A percentile compares a stretch with the other conserved stretches of the same genome.
Evolutionary conservation across 768 basidiomycete genomes (phyloP).

Genomic region (Tylopilus vinaceipallidus): DNA sequence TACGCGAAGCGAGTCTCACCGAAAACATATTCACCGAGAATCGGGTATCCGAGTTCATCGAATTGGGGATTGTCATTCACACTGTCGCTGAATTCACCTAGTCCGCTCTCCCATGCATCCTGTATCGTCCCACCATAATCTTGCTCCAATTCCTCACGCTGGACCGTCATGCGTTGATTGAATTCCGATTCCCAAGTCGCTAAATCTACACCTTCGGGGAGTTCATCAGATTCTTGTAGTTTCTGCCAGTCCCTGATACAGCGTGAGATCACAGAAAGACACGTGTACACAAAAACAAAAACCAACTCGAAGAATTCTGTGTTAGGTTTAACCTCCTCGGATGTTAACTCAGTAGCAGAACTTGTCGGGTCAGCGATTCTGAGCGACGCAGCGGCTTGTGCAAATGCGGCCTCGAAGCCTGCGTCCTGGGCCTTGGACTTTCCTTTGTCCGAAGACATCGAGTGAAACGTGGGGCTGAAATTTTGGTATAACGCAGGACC

Average conservation of each 20-base stretch:
- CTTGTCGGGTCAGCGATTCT: slow-evolving; percentile 38
- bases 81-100: slow-evolving; percentile 43
- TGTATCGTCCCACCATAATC: slow-evolving; percentile 65
- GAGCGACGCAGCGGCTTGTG: slow-evolving; percentile 58
- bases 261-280: slow-evolving; percentile 3
- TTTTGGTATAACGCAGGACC: slow-evolving; percentile 35
- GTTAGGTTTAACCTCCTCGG: slow-evolving; percentile 27
- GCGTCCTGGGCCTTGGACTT: slow-evolving; percentile 80
- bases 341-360: slow-evolving; percentile 40
- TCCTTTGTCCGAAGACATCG: slow-evolving; percentile 43
- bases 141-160: slow-evolving; percentile 63
- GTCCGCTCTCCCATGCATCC: slow-evolving; percentile 58
- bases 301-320: slow-evolving; percentile 56
- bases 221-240: slow-evolving; percentile 54
- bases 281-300: neutral
- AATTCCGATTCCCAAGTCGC: slow-evolving; percentile 85
- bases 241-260: slow-evolving; percentile 58
- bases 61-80: slow-evolving; percentile 41
- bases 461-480: slow-evolving; percentile 23
- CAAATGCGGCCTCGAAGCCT: slow-evolving; percentile 87
- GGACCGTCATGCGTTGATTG: slow-evolving; percentile 68
- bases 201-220: slow-evolving; percentile 60
- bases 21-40: slow-evolving; percentile 70
- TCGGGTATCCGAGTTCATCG: slow-evolving; percentile 73
- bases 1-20: slow-evolving; percentile 46